Evolutionary conservation across 345 rosid species (phyloP), one percentile per base, ranked within the genome.

Genomic region (Brassica nigra): DNA sequence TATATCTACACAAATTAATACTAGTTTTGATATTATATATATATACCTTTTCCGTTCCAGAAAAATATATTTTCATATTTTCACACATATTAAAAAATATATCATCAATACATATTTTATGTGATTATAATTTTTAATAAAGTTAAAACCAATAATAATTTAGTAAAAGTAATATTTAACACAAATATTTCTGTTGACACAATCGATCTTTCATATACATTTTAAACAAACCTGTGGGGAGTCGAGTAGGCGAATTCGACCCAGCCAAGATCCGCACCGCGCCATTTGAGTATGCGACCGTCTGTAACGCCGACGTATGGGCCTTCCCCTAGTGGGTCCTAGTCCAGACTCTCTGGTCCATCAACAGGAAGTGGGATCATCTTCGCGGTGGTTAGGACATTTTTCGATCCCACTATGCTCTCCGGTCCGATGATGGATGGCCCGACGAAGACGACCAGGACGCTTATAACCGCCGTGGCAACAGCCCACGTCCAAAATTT

Each of bases 201-300:
- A 55, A 3, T 61, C 28, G 57, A 11, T 58, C 30, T 58, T 20
- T 28, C 65, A 11, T 61, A 2, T 28, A 62, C 15, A 33, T 12
- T 8, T 64, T 16, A 52, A 30, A 72, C 33, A 59, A 83, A 87
- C 94, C 92, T 87, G 18, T 65, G 77, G 33, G 90, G 75, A 52
- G 90, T 63, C 44, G 91, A 47, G 81, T 85, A 68, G 7, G 97
- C 92, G 61, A 92, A 90, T 30, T 89, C 85, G 10, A 78, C 78
- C 96, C 94, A 90, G 5, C 90, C 86, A 44, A 72, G 78, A 15
- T 33, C 75, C 16, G 55, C 66, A 34, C 81, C 78, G 10, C 63
- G 62, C 81, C 84, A 81, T 58, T 81, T 81, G 12, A 81, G 84
- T 23, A 81, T 49, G 31, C 84, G 81, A 52, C 84, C 84, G 66